phyloP scores from a whole-genome alignment of 2,329 filamentous ascomycete genomes.

The Aspergillus novofumigatus region DNA sequence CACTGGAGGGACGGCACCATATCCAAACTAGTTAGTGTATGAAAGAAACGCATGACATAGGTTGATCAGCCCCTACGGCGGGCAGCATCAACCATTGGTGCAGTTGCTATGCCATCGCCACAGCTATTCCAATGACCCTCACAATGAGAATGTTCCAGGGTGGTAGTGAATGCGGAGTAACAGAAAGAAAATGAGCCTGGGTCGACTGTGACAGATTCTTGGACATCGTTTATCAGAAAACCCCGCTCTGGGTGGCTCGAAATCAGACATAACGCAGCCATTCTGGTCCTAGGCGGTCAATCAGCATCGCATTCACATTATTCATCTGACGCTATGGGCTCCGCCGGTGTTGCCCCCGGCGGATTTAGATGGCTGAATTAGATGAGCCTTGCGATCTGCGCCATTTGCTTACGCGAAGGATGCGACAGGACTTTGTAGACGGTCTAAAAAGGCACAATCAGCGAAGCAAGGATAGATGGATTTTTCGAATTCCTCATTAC shows the following conservation, averaged over 20 bases:
- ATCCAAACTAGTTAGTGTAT: background rate
- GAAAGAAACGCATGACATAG: conserved; percentile 14
- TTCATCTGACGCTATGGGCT: background rate
- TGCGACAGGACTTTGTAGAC: background rate
- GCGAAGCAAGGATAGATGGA: background rate
- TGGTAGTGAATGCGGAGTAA: background rate
- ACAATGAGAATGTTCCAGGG: background rate
- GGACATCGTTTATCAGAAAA: background rate
- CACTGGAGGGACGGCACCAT: conserved; percentile 1
- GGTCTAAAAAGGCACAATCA: background rate
- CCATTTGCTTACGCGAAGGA: background rate
- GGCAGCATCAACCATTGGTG: conserved; percentile 6
- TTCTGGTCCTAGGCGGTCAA: background rate
- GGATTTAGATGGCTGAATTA: background rate
- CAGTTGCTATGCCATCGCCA: conserved; percentile 1
- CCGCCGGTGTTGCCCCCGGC: conserved; percentile 3
- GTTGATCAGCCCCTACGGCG: conserved; percentile 2
- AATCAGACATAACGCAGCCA: background rate
- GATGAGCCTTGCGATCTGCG: conserved; percentile 10
- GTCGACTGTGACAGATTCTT: background rate
- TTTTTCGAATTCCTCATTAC: background rate
- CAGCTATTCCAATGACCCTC: background rate
- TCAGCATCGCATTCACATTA: background rate
- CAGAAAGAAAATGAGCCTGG: background rate
- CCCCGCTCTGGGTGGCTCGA: background rate